Base-by-base conservation (phyloP, 352 stramenopile genomes). In the Phytophthora macrochlamydospora region DNA sequence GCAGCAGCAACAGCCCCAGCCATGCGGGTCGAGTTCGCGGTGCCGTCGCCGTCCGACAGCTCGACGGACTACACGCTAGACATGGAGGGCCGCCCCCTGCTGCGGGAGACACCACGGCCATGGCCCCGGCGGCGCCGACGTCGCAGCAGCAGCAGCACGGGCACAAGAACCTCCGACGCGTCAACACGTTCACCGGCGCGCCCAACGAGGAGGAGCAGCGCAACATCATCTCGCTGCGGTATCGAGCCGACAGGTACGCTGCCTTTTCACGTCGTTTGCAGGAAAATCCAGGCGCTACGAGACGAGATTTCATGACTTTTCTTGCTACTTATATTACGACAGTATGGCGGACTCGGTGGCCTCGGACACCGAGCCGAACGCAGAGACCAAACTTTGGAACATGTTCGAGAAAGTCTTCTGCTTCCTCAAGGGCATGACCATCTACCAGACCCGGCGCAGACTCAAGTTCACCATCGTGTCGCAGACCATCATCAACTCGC, bases 381-480 rank as follows among this genome's bases (percentile, higher is more conserved):
- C 85, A 0, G 87, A 95, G 53, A 75, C 83, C 7, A 88, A 85
- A 44, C 71, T 95, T 4, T 96, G 85, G 82, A 88, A 84, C 62
- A 62, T 92, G 31, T 89, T 96, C 58, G 89, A 96, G 72, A 65
- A 81, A 48, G 73, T 95, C 32, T 96, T 96, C 53, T 95, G 87
- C 71, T 96, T 96, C 57, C 73, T 96, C 18, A 94, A 95, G 59
- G 81, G 82, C 68, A 93, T 94, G 82, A 94, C 89, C 33, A 93
- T 96, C 65, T 96, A 95, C 79, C 80, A 94, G 71, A 80, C 76
- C 18, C 79, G 89, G 13, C 76, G 85, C 11, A 78, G 83, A 5
- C 78, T 96, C 48, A 93, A 94, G 76, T 93, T 95, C 62, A 91
- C 91, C 37, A 96, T 96, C 56, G 84, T 96, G 50, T 93, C 84